Conservation (phyloP, 2,329 filamentous ascomycete genomes). For the Peltaster fructicola region DNA sequence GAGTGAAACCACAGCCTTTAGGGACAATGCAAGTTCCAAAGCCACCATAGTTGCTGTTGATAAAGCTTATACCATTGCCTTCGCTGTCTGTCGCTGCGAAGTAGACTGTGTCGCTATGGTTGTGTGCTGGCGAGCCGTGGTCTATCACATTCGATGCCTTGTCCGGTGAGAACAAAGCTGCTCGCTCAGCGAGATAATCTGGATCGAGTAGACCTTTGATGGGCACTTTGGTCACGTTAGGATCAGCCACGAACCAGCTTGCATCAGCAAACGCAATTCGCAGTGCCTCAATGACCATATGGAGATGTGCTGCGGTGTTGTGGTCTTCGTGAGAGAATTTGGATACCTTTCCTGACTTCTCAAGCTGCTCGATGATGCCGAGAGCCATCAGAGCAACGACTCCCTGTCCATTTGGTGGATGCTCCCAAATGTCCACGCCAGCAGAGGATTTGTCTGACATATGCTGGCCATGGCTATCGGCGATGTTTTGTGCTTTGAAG, state of each 20-base stretch:
- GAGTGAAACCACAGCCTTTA: constrained; percentile 69
- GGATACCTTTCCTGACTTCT: constrained; percentile 56
- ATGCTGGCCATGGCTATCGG: constrained; percentile 26
- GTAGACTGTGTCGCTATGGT: constrained; percentile 85
- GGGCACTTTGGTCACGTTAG: constrained; percentile 53
- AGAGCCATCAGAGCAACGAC: constrained; percentile 89
- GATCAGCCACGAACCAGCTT: constrained; percentile 79
- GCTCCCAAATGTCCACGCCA: constrained; percentile 79
- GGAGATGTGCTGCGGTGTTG: constrained; percentile 58
- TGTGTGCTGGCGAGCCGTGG: constrained; percentile 70
- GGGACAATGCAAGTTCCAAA: constrained; percentile 83
- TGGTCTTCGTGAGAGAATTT: constrained; percentile 54
- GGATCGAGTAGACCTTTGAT: constrained; percentile 49
- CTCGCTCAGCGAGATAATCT: constrained; percentile 56
- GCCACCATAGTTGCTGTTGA: constrained; percentile 84
- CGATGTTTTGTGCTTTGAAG: constrained; percentile 37
- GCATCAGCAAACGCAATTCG: constrained; percentile 83
- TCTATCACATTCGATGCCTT: constrained; percentile 35
- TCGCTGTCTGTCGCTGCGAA: constrained; percentile 65
- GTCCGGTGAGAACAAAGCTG: constrained; percentile 41
- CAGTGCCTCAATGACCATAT: constrained; percentile 73
- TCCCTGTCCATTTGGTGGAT: constrained; percentile 90
- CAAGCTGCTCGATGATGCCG: constrained; percentile 75
- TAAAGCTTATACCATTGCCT: constrained; percentile 89
- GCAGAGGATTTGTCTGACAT: constrained; percentile 28